Evolutionary conservation across 148 eudicot genomes (phyloP).

Genomic region (Pharnaceum exiguum): DNA sequence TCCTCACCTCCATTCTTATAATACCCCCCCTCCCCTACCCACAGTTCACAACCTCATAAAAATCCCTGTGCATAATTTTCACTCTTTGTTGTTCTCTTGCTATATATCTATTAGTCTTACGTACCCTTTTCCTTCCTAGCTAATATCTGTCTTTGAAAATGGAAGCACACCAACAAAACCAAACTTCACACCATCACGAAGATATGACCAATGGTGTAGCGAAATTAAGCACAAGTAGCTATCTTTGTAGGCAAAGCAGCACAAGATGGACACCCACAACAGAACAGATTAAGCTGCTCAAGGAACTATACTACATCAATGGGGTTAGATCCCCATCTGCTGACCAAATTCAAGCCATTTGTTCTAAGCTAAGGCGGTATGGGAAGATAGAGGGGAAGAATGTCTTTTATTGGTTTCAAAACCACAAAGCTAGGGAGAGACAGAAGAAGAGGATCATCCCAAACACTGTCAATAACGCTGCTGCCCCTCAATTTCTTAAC

Average conservation of each 20-base stretch:
- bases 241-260: slow-evolving; percentile 69
- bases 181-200: slow-evolving; percentile 8
- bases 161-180: slow-evolving; percentile 42
- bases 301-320: slow-evolving; percentile 92
- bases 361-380: slow-evolving; percentile 76
- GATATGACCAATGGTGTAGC: slow-evolving; percentile 14
- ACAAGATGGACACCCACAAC: slow-evolving; percentile 90
- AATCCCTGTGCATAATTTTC: background rate
- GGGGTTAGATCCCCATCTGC: slow-evolving; percentile 87
- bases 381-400: slow-evolving; percentile 98
- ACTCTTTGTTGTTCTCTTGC: slow-evolving; percentile 5
- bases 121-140: no score
- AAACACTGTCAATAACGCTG: background rate
- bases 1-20: slow-evolving; percentile 39
- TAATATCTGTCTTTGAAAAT: slow-evolving; percentile 11
- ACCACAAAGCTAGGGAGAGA: slow-evolving; percentile 92
- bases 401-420: slow-evolving; percentile 98
- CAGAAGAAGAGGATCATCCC: slow-evolving; percentile 83
- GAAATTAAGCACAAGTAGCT: slow-evolving; percentile 24
- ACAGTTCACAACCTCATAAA: slow-evolving; percentile 4
- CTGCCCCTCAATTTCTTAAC: slow-evolving; percentile 1
- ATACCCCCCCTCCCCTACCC: slow-evolving; percentile 9
- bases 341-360: slow-evolving; percentile 87
- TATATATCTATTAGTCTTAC: background rate
- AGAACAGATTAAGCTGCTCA: slow-evolving; percentile 86